A percentile compares a stretch with the other conserved stretches of the same genome.
Conservation (phyloP, 2,329 filamentous ascomycete genomes). For the Chalaropsis thielavioides region DNA sequence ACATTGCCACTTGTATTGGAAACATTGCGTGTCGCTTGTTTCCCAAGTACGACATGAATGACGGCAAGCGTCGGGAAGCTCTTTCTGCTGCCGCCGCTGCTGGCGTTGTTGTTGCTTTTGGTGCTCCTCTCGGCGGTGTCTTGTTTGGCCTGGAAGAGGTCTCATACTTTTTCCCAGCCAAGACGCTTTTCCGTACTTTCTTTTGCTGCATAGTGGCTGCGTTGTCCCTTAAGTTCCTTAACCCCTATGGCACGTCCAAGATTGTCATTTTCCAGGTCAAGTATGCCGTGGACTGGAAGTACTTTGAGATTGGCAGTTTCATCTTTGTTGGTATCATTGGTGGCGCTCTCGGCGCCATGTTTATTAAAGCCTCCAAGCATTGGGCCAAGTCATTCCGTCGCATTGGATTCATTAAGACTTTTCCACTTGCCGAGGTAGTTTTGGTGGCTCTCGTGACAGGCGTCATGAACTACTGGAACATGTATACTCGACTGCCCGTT, state of each 20-base stretch:
- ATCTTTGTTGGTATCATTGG: slow-evolving; percentile 75
- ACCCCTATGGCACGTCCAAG: slow-evolving; percentile 91
- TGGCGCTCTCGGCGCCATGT: slow-evolving; percentile 71
- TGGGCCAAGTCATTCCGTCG: slow-evolving; percentile 86
- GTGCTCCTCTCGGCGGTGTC: slow-evolving; percentile 73
- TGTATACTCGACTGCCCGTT: slow-evolving; percentile 75
- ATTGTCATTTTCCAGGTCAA: slow-evolving; percentile 94
- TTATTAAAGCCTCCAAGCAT: slow-evolving; percentile 85
- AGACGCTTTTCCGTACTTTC: slow-evolving; percentile 93
- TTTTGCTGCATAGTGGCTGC: slow-evolving; percentile 95
- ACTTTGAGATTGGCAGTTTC: slow-evolving; percentile 78
- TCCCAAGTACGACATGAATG: slow-evolving; percentile 82
- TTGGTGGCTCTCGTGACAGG: slow-evolving; percentile 78
- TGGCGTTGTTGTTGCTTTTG: slow-evolving; percentile 87
- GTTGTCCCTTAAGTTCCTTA: slow-evolving; percentile 81
- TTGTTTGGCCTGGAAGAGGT: slow-evolving; percentile 92
- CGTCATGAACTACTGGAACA: slow-evolving; percentile 83
- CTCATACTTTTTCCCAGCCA: slow-evolving; percentile 91
- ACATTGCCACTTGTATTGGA: slow-evolving; percentile 87
- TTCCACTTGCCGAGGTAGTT: slow-evolving; percentile 74
- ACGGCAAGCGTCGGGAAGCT: slow-evolving; percentile 84
- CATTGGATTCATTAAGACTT: slow-evolving; percentile 62
- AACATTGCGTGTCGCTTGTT: slow-evolving; percentile 95
- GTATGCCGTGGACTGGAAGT: slow-evolving; percentile 81
- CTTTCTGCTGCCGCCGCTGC: slow-evolving; percentile 85